Evolutionary conservation across 805 yeast species (phyloP).

Genomic region (Hanseniaspora mollemarum): DNA sequence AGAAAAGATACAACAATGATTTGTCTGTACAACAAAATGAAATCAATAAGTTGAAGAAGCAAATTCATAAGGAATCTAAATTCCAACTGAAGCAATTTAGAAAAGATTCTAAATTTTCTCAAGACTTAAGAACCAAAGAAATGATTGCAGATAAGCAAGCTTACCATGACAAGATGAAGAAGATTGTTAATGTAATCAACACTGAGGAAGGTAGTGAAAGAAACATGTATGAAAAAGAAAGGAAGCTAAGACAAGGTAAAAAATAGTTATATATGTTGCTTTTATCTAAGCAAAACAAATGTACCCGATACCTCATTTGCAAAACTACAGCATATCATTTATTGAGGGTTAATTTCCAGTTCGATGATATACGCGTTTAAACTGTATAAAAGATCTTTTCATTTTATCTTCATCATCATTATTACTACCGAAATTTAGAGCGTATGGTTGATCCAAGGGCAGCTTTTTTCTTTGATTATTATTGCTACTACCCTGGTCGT

Average conservation of each 20-base stretch:
- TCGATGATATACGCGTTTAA: constrained; percentile 1
- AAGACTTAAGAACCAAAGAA: constrained; percentile 70
- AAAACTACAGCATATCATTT: too few species aligned
- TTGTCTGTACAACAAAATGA: constrained; percentile 59
- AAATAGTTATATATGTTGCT: constrained; percentile 21
- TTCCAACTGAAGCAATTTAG: constrained; percentile 80
- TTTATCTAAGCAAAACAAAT: too few species aligned
- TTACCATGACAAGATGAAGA: constrained; percentile 83
- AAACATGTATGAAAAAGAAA: constrained; percentile 83
- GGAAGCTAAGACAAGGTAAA: constrained; percentile 47
- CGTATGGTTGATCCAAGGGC: neutral
- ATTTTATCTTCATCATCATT: constrained; percentile 6
- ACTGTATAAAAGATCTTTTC: constrained; percentile 16
- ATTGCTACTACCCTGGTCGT: neutral
- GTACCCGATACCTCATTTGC: too few species aligned
- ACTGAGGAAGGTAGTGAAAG: constrained; percentile 93
- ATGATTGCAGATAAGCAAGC: constrained; percentile 64
- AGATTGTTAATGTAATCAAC: constrained; percentile 71
- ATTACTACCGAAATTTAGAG: neutral
- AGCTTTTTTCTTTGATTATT: neutral
- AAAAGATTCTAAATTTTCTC: constrained; percentile 74
- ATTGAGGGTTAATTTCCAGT: too few species aligned
- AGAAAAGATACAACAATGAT: constrained; percentile 79
- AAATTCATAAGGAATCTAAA: constrained; percentile 85
- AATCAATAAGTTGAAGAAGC: constrained; percentile 65